phyloP scores from a whole-genome alignment of 164 flowering plant genomes.

The Tinospora cordifolia region DNA sequence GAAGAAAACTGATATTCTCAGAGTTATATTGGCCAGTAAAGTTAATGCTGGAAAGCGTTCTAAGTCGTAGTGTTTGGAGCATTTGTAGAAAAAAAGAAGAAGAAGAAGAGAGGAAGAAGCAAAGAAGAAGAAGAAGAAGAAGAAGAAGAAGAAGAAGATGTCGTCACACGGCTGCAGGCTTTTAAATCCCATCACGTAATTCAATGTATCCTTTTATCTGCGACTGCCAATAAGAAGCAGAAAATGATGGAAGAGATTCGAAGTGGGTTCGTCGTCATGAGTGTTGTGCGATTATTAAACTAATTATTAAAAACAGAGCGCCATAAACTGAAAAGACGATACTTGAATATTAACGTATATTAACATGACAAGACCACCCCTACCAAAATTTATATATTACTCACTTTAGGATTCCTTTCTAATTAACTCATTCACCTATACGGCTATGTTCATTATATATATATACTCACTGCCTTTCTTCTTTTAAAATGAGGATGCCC shows the following conservation, averaged over 20 bases:
- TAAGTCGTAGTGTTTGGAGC: constrained; percentile 36
- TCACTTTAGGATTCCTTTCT: too few species aligned
- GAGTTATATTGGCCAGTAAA: constrained; percentile 20
- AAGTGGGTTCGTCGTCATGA: constrained; percentile 21
- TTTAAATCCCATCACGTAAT: constrained; percentile 59
- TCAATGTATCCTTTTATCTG: constrained; percentile 37
- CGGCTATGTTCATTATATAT: background rate
- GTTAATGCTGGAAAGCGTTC: constrained; percentile 18
- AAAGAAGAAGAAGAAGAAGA: constrained; percentile 22
- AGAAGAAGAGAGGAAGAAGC: constrained; percentile 12
- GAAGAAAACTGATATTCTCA: background rate
- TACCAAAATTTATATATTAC: background rate
- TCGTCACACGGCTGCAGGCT: constrained; percentile 47
- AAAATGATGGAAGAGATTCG: constrained; percentile 42
- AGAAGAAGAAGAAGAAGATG: constrained; percentile 21
- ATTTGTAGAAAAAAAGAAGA: constrained; percentile 15
- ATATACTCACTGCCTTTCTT: background rate
- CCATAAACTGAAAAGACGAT: background rate
- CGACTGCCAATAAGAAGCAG: constrained; percentile 21
- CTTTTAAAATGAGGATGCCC: background rate
- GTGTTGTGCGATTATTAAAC: constrained; percentile 23
- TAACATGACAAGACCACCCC: background rate
- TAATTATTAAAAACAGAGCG: background rate
- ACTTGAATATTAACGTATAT: background rate
- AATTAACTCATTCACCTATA: background rate